Base-by-base conservation (phyloP, 2,329 filamentous ascomycete genomes). In the Fusarium sp. region DNA sequence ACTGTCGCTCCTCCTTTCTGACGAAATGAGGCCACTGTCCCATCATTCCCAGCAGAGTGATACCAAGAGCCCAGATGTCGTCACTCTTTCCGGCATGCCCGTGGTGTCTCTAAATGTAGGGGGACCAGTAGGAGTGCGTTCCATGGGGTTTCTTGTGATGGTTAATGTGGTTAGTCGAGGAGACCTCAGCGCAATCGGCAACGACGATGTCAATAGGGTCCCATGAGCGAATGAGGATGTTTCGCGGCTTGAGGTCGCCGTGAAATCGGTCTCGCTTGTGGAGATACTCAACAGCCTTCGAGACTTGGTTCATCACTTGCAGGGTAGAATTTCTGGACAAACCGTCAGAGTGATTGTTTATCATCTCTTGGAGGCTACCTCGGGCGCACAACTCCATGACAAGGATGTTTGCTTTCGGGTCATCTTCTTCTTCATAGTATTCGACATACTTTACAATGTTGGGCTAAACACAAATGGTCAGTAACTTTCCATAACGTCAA, bases 41-140 rank as follows among this genome's bases (percentile, higher is more conserved):
- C 54, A 79, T 66, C 77, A 79, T 77, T 2, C 70, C 74, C 15
- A 80, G 70, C 22, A 78, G 46, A 5, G 77, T 74, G 18, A 80
- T 62, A 1, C 79, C 79, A 9, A 80, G 62, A 7, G 79, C 79
- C 79, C 79, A 80, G 7, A 80, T 71, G n/a, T 80, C 79, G 40
- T 80, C 79, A 9, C 68, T 70, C 15, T 66, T 63, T 1, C 78
- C 77, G 7, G 32, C 42, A 42, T 77, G 72, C 18, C 59, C 49
- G 8, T 59, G 43, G 12, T 57, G 18, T 20, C 56, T 61, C 27
- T 66, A 64, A n/a, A 79, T 73, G 46, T 78, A 66, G 2, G 79
- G 79, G 9, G 79, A 79, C 67, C 75, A 77, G 63, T 73, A 80
- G 2, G 67, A 44, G 27, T 57, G 55, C 5, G 78, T 79, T n/a